Evolutionary conservation across 345 rosid species (phyloP).

Genomic region (Camelina laxa): DNA sequence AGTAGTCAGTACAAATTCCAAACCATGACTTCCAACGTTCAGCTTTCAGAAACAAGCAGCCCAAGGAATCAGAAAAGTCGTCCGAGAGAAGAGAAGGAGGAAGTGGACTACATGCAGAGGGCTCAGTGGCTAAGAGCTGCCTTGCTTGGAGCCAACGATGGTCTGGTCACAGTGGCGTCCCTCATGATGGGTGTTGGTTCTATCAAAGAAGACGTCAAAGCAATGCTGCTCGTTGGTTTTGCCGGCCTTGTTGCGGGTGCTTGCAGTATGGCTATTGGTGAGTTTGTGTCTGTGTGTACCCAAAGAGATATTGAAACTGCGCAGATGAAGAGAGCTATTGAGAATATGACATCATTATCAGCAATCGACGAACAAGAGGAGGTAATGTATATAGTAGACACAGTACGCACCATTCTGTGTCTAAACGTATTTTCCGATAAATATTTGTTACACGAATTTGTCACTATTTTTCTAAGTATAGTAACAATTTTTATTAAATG

Average conservation of each 20-base stretch:
- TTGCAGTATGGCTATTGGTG: slow-evolving; percentile 88
- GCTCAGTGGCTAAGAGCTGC: slow-evolving; percentile 90
- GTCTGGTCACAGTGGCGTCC: slow-evolving; percentile 76
- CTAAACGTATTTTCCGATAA: not conserved
- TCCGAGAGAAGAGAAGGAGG: slow-evolving; percentile 34
- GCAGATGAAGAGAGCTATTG: slow-evolving; percentile 55
- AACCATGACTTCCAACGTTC: slow-evolving; percentile 31
- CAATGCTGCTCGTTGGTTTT: slow-evolving; percentile 72
- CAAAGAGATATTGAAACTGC: slow-evolving; percentile 69
- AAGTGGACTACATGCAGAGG: slow-evolving; percentile 62
- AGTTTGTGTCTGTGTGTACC: slow-evolving; percentile 79
- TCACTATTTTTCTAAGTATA: not conserved
- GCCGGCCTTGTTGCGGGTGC: slow-evolving; percentile 82
- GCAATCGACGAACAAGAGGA: slow-evolving; percentile 40
- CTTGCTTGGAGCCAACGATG: slow-evolving; percentile 80
- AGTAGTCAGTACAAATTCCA: slow-evolving; percentile 22
- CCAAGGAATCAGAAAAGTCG: slow-evolving; percentile 21
- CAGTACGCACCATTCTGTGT: no score
- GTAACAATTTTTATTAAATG: not conserved
- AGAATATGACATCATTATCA: slow-evolving; percentile 35
- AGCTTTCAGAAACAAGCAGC: slow-evolving; percentile 40
- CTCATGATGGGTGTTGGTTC: slow-evolving; percentile 87
- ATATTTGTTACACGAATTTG: not conserved
- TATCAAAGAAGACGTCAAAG: slow-evolving; percentile 60
- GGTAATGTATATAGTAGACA: slow-evolving; percentile 10